Percentiles rank a stretch among this genome's conserved stretches.
Conservation (phyloP, 768 basidiomycete species). For the Mycena rebaudengoi region DNA sequence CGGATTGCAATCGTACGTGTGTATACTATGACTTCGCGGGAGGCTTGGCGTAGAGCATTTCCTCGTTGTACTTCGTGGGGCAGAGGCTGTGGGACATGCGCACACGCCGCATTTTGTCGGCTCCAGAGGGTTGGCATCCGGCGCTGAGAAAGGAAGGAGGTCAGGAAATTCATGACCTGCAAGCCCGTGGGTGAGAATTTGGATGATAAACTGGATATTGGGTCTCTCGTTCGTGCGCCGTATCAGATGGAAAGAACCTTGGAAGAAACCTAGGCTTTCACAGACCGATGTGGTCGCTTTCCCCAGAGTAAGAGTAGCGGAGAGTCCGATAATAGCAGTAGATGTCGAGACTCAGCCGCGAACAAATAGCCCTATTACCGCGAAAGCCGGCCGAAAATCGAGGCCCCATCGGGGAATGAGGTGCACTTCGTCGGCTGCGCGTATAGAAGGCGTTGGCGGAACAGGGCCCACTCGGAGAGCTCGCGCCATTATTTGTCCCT, state of each 20-base stretch:
- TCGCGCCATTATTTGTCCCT: too few species aligned
- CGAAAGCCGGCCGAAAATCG: too few species aligned
- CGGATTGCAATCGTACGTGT: too few species aligned
- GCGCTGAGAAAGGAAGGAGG: slow-evolving; percentile 1
- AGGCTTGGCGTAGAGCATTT: too few species aligned
- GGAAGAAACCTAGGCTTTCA: not conserved
- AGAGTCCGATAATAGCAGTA: not conserved
- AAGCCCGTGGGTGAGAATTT: not conserved
- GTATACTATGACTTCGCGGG: too few species aligned
- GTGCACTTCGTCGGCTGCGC: too few species aligned
- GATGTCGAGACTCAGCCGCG: not conserved
- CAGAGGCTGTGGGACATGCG: not conserved
- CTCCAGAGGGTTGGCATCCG: not conserved
- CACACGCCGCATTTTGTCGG: not conserved
- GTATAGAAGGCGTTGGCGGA: too few species aligned
- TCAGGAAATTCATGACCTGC: slow-evolving; percentile 6
- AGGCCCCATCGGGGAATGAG: too few species aligned
- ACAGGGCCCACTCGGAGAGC: too few species aligned
- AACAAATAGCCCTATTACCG: not conserved
- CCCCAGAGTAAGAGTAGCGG: not conserved
- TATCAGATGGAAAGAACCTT: not conserved
- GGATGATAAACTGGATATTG: not conserved
- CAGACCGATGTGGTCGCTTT: not conserved
- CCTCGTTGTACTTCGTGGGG: not conserved
- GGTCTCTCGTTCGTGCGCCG: not conserved